These are phyloP conservation scores for Mucor indicus DNA, from an alignment of 371 early-diverging fungal species.

Conservation along the genomic window DNA sequence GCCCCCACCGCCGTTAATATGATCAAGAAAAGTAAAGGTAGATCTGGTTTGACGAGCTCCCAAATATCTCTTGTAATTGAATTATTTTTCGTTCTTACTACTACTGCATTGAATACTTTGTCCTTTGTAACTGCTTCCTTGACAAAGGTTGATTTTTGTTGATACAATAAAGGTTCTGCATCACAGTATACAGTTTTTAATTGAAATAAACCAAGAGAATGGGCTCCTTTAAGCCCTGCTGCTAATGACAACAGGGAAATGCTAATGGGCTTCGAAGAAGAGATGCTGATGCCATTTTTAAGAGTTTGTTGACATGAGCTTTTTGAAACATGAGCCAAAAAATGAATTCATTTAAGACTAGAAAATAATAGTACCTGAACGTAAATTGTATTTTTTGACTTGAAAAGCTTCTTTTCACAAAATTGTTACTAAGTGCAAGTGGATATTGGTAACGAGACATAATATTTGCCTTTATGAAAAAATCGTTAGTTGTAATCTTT, in stretches of 20 bases:
- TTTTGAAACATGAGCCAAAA: too few species aligned
- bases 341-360: too few species aligned
- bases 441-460: constrained; percentile 7
- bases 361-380: too few species aligned
- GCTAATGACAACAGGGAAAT: too few species aligned
- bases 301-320: too few species aligned
- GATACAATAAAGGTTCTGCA: constrained; percentile 1
- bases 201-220: constrained; percentile 1
- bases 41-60: constrained; percentile 55
- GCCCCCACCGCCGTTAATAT: constrained; percentile 61
- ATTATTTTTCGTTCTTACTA: not conserved
- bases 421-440: too few species aligned
- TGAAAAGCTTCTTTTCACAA: too few species aligned
- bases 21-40: constrained; percentile 50
- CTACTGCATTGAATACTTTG: constrained; percentile 1
- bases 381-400: too few species aligned
- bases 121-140: constrained; percentile 1
- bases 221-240: constrained; percentile 3
- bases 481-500: too few species aligned
- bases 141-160: not conserved
- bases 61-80: constrained; percentile 37
- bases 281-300: too few species aligned
- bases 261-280: too few species aligned
- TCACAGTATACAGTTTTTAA: constrained; percentile 17
- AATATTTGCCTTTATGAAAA: too few species aligned